Base-by-base conservation (phyloP, 2,329 filamentous ascomycete species). In the Phyllosticta paracitricarpa region DNA sequence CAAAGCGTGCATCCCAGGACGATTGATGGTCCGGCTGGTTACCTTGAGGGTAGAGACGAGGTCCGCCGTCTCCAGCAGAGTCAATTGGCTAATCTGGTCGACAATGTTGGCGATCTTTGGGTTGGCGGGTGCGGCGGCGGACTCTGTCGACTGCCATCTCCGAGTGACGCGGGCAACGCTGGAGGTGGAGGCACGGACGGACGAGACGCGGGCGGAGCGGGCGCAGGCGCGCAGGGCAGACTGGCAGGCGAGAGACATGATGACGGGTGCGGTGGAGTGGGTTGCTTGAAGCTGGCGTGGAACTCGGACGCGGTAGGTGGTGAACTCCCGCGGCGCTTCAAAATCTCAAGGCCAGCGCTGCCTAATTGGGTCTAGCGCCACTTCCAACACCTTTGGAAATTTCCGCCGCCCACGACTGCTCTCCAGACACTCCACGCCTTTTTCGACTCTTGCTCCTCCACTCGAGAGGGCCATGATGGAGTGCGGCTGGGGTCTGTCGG, bases 81-180 rank as follows among this genome's bases (percentile, higher is more conserved):
- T 99, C 84, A 99, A 88, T 84, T 94, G 87, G 79, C 93, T 96
- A 77, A 99, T 99, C 79, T 99, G 92, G 76, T 99, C 92, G 72
- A 99, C 94, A 72, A 99, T 99, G 63, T 84, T 85, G 69, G 87
- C 78, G 71, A 99, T 96, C 84, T 99, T 99, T 65, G 94, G 91
- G 78, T 89, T 96, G 64, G 80, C 77, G 69, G 83, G 75, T 62
- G 75, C 72, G 61, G 81, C 80, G 62, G 84, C 72, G 61, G 82
- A 85, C 70, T 92, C 89, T 69, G 91, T 92, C 65, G 91, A 93
- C 77, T 94, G 89, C 88, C 90, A 92, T 84, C 94, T 86, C 78
- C 89, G 85, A 73, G 84, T 68, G 58, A 71, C 72, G 64, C 72
- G 72, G 71, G 71, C 65, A 64, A 68, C 53, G 40, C 68, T 66